Base-by-base conservation (phyloP, 441 rosid genomes). In the Macaranga tanarius region DNA sequence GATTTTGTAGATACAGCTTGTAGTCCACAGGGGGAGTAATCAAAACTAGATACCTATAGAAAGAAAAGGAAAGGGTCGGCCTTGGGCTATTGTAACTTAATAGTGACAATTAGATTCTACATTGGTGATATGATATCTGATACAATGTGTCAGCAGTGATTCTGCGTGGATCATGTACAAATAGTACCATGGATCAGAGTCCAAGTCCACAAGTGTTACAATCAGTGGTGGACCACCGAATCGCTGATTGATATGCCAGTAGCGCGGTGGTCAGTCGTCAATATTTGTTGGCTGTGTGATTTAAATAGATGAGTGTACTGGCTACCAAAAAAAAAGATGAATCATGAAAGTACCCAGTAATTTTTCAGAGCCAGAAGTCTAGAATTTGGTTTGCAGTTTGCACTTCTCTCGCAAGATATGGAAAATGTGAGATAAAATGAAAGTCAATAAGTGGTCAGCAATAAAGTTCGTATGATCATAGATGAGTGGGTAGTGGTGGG, bases 221-320 rank as follows among this genome's bases (percentile, higher is more conserved):
- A 44, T 54, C 69, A 44, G 38, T 28, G 50, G 68, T 61, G 71
- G 71, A 71, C 81, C 78, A 72, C 83, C 25, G 64, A 68, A 56
- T 47, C 47, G 62, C 61, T 70, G 72, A 23, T 74, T 16, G 40
- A 69, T 38, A 52, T 55, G 20, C 56, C 56, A 17, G 56, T 17
- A 42, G 78, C 81, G 69, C 76, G 79, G 82, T 74, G 80, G 80
- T 75, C 74, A 47, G 67, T 31, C 75, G 78, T 82, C 83, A 75
- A 73, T 71, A 47, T 61, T 60, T 66, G 75, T 50, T 61, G 73
- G 73, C 74, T 28, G 54, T 44, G 51, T 31, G 66, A 50, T 7
- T 28, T 65, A 40, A 68, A 65, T 59, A 61, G 54, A 60, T n/a
- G 52, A 56, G 13, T 22, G 19, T 2, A 61, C 42, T 31, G 65